Evolutionary conservation across 805 yeast genomes (phyloP), one percentile per base, ranked within the genome.

Genomic region (Candida ulmi): DNA sequence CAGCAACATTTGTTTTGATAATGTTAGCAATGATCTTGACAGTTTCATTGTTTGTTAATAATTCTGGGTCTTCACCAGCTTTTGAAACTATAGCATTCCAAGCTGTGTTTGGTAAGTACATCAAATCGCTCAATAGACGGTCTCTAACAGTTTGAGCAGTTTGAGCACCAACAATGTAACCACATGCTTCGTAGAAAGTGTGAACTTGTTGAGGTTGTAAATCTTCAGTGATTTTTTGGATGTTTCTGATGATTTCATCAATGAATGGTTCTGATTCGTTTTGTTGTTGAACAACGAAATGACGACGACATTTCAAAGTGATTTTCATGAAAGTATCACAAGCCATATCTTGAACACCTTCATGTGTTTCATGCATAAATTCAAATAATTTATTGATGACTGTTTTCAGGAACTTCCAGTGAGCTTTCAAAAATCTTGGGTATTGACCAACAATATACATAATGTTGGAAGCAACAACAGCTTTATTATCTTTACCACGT

Each of bases 291-390:
- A 84, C 83, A 30, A 91, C 95, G 63, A 93, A 93, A 63, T 91
- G 97, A 50, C 90, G 80, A 64, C 88, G 90, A 74, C 99, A 93
- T 66, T 93, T 93, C 51, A 78, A 82, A 17, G 96, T 87, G 61
- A 93, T 93, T 63, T 93, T 93, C 59, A 91, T 91, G 60, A 93
- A 93, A 1, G 99, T 93, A 63, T 93, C 99, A 71, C 99, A 93
- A 8, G 99, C 99, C 99, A 93, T 93, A 64, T 93, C 99, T 68
- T 93, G 99, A 45, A 93, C 99, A 69, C 99, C 99, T 64, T 91
- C 99, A 64, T 93, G 99, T n/a, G 97, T 88, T 72, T 93, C 99
- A 68, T 93, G 98, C 99, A 93, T 93, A 58, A 93, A 93, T 63
- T 93, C 99, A 63, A 93, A 93, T 54, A 93, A 73, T 63, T 93